Evolutionary conservation across 2,329 filamentous ascomycete genomes (phyloP), one percentile per base, ranked within the genome.

Genomic region (Ophiostoma tasmaniense): DNA sequence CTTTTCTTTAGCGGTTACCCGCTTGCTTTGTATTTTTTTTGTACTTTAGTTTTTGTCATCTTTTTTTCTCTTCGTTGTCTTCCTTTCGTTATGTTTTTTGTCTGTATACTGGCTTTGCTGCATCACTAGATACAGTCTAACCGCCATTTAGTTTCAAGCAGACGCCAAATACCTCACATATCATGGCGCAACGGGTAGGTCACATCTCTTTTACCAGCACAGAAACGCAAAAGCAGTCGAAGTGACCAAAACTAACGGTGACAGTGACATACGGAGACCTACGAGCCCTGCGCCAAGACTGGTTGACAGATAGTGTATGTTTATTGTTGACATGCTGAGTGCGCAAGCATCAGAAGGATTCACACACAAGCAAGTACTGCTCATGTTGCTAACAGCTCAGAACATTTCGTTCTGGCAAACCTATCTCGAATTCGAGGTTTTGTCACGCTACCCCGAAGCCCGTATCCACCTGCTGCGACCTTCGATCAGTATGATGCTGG

Each of bases 391-490:
- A 72, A 76, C 72, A 35, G 4, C 30, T 33, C 74, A 94, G 91
- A 93, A 93, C 74, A 98, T 99, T 73, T 90, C 92, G 66, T 98
- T 99, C 77, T 99, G 95, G 94, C 91, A 98, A 84, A 94, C 98
- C 85, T 96, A 91, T 77, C 88, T 99, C 73, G 95, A 99, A 79
- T 91, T 89, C 71, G 94, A 98, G 81, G 89, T 92, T 71, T 88
- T 99, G 35, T 82, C 83, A 37, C 86, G 88, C 74, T 96, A 90
- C 76, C 91, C 91, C 11, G 88, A 91, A 76, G 92, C 92, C 25
- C 87, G 92, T 72, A 97, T 99, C 77, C 85, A 94, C 71, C 90
- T 99, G 69, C 88, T 99, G 35, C 91, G 94, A 14, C 95, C 95
- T 0, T 91, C 89, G 75, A 96, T 98, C 91, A 96, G 95, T 77